A percentile compares a stretch with the other conserved stretches of the same genome.
Conservation (phyloP, 441 rosid genomes). For the Corymbia calophylla region DNA sequence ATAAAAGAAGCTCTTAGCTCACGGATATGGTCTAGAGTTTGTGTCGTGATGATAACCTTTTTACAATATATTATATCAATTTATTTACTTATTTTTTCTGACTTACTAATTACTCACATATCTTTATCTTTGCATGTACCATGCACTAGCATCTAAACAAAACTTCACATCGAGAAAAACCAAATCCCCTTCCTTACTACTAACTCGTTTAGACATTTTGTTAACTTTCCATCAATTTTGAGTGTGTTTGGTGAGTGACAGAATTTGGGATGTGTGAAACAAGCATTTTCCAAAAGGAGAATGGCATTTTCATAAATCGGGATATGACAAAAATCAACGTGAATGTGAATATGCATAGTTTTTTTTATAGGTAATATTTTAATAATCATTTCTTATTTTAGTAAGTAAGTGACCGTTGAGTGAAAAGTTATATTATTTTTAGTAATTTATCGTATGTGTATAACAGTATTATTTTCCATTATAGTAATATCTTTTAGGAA, state of each 20-base stretch:
- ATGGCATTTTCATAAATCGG: neutral
- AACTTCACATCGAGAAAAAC: neutral
- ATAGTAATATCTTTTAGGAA: neutral
- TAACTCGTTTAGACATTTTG: neutral
- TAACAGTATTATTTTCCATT: neutral
- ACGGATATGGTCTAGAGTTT: neutral
- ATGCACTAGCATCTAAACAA: neutral
- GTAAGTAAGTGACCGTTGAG: rapidly evolving
- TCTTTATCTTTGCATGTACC: neutral
- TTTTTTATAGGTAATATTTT: rapidly evolving
- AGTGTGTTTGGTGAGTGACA: neutral
- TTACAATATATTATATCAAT: neutral
- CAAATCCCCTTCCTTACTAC: neutral
- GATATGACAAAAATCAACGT: neutral
- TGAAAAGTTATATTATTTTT: neutral
- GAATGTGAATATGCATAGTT: neutral
- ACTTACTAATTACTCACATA: neutral
- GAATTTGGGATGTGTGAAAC: rapidly evolving
- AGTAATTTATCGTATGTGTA: no score
- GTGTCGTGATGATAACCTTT: neutral
- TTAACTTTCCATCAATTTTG: neutral
- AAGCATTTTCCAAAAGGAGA: neutral
- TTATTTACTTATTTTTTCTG: neutral
- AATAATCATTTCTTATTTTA: rapidly evolving
- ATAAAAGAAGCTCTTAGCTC: neutral